These are phyloP conservation scores for Linnemannia exigua DNA, from an alignment of 192 early-diverging fungal species.

Conservation along the genomic window DNA sequence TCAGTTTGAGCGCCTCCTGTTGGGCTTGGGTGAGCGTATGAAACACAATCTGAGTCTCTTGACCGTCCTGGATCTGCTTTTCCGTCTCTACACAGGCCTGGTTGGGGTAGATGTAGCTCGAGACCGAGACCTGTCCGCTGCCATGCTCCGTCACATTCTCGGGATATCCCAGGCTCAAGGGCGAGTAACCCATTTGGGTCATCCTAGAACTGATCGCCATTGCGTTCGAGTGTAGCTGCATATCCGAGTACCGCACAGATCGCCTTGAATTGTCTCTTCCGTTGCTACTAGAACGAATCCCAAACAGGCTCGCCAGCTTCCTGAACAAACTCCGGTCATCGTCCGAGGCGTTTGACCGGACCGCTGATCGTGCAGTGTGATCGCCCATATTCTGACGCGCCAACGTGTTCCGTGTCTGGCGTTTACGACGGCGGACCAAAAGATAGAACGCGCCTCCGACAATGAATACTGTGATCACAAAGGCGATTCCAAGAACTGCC, in stretches of 20 bases:
- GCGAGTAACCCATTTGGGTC: constrained; percentile 51
- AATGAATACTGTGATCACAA: constrained; percentile 33
- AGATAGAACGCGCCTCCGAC: constrained; percentile 39
- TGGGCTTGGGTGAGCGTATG: constrained; percentile 52
- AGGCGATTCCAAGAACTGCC: constrained; percentile 46
- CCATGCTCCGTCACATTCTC: constrained; percentile 51
- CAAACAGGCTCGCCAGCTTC: neutral
- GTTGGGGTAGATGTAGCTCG: constrained; percentile 54
- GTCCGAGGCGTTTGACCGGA: constrained; percentile 19
- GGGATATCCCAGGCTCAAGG: constrained; percentile 48
- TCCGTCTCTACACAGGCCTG: constrained; percentile 56
- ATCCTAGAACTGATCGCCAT: constrained; percentile 39
- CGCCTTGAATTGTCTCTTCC: neutral
- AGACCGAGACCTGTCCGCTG: constrained; percentile 37
- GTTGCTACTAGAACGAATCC: neutral
- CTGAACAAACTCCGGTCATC: constrained; percentile 6
- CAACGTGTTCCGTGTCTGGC: constrained; percentile 44
- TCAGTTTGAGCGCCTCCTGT: constrained; percentile 52
- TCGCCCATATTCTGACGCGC: constrained; percentile 46
- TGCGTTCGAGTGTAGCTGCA: constrained; percentile 42
- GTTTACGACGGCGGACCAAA: constrained; percentile 37
- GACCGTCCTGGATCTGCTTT: constrained; percentile 37
- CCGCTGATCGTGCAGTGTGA: constrained; percentile 30
- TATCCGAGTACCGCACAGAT: constrained; percentile 48
- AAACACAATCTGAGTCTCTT: constrained; percentile 45